Conservation (phyloP, 2,329 filamentous ascomycete species). For the Neopestalotiopsis rosae region DNA sequence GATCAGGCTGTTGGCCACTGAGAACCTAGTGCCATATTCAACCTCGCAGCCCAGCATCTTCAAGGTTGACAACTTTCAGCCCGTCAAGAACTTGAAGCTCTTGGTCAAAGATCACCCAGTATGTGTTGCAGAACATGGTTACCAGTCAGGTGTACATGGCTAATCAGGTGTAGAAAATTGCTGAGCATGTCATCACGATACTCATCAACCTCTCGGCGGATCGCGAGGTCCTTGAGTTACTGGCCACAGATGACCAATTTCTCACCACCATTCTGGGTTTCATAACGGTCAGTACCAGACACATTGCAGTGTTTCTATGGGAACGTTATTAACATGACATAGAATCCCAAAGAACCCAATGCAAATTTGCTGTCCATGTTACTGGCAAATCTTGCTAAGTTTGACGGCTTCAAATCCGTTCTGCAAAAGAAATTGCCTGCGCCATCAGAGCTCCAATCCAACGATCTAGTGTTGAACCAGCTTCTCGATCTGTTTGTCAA, state of each 20-base stretch:
- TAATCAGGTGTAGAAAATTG: conserved; percentile 68
- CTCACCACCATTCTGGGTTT: conserved; percentile 74
- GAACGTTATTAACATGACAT: not conserved
- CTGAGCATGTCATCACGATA: conserved; percentile 90
- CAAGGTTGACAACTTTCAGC: conserved; percentile 78
- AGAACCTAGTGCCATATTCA: conserved; percentile 86
- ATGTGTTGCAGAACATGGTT: conserved; percentile 37
- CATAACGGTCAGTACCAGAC: conserved; percentile 67
- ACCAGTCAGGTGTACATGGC: too few relatives aligned
- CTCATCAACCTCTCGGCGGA: conserved; percentile 87
- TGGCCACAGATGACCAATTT: conserved; percentile 82
- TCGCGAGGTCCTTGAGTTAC: conserved; percentile 71
- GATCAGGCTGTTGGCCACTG: conserved; percentile 83
- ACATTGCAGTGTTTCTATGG: not conserved
- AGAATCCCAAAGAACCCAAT: conserved; percentile 78
- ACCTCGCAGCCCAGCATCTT: conserved; percentile 78
- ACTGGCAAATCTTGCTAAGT: conserved; percentile 89
- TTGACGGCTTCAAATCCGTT: conserved; percentile 72
- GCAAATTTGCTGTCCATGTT: conserved; percentile 90
- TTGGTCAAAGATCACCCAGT: conserved; percentile 84
- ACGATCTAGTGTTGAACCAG: conserved; percentile 82
- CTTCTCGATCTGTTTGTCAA: conserved; percentile 96
- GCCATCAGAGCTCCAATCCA: conserved; percentile 73
- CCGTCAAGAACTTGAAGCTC: conserved; percentile 86
- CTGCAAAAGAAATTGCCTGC: conserved; percentile 70